phyloP scores from a whole-genome alignment of 2,329 filamentous ascomycete species.

The Fusarium avenaceum region DNA sequence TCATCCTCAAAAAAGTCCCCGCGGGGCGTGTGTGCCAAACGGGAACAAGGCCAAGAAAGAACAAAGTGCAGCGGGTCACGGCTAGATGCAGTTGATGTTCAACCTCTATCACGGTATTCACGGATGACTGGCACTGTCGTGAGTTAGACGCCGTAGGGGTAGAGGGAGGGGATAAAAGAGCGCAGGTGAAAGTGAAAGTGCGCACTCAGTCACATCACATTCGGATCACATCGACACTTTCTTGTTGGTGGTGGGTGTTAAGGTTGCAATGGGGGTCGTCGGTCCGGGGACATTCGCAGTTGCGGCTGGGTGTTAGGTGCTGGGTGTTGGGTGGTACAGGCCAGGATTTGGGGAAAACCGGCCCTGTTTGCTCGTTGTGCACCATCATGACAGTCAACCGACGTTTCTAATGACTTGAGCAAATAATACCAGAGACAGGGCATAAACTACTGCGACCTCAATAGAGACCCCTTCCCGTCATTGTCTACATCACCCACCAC shows the following conservation, averaged over 20 bases:
- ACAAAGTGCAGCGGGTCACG: neutral
- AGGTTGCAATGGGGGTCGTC: slow-evolving; percentile 13
- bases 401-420: neutral
- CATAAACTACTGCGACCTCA: slow-evolving; percentile 13
- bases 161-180: no score
- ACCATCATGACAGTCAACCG: neutral
- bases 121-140: slow-evolving; percentile 28
- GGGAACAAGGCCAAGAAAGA: neutral
- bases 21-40: neutral
- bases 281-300: slow-evolving; percentile 1
- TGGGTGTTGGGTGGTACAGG: slow-evolving; percentile 8
- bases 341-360: neutral
- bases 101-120: neutral
- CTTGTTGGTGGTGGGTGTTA: slow-evolving; percentile 8
- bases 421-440: slow-evolving; percentile 1
- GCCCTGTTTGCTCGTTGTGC: neutral
- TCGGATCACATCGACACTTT: neutral
- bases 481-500: neutral
- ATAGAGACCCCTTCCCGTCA: slow-evolving; percentile 18
- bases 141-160: slow-evolving; percentile 21
- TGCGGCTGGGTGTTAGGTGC: neutral
- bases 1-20: slow-evolving; percentile 4
- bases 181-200: neutral
- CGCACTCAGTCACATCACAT: slow-evolving; percentile 18
- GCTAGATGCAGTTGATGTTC: slow-evolving; percentile 13